A percentile compares a stretch with the other conserved stretches of the same genome.
phyloP scores from a whole-genome alignment of 1,284 basidiomycete species.

The Agroathelia rolfsii region DNA sequence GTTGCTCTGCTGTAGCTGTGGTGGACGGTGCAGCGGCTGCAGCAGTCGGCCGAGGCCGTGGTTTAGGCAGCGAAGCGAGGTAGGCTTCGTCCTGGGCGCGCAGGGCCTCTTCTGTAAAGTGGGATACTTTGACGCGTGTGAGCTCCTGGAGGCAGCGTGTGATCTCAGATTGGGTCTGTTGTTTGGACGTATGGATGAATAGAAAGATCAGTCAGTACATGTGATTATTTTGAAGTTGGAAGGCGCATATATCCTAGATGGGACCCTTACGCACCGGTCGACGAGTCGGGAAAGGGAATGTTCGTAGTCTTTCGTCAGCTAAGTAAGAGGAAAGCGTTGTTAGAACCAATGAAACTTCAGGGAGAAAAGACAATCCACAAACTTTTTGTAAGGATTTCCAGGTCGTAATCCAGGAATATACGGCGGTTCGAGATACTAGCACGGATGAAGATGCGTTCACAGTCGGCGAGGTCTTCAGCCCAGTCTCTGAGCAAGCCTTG shows the following conservation, averaged over 20 bases:
- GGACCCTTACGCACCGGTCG: constrained; percentile 81
- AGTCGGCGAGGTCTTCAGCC: constrained; percentile 72
- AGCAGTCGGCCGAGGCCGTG: constrained; percentile 37
- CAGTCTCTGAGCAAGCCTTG: constrained; percentile 73
- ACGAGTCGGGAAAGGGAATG: constrained; percentile 89
- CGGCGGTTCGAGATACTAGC: constrained; percentile 78
- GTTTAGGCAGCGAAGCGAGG: constrained; percentile 77
- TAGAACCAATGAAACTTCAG: constrained; percentile 21
- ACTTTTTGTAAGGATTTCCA: constrained; percentile 48
- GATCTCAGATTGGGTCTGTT: constrained; percentile 85
- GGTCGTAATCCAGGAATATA: constrained; percentile 85
- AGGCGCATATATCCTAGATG: too few relatives aligned
- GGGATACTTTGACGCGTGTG: constrained; percentile 76
- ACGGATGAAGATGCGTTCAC: constrained; percentile 84
- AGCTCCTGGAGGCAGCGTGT: constrained; percentile 84
- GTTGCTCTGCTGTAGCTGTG: constrained; percentile 24
- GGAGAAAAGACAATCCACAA: constrained; percentile 5
- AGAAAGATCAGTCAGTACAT: too few relatives aligned
- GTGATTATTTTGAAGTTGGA: too few relatives aligned
- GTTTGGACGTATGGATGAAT: background rate
- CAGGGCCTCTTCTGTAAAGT: constrained; percentile 79
- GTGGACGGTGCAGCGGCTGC: constrained; percentile 18
- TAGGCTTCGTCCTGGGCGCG: constrained; percentile 81
- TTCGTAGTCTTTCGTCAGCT: constrained; percentile 72
- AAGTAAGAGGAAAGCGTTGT: too few relatives aligned